Evolutionary conservation across 192 early-diverging fungal genomes (phyloP), one percentile per base, ranked within the genome.

Genomic region (Backusella macrospora): DNA sequence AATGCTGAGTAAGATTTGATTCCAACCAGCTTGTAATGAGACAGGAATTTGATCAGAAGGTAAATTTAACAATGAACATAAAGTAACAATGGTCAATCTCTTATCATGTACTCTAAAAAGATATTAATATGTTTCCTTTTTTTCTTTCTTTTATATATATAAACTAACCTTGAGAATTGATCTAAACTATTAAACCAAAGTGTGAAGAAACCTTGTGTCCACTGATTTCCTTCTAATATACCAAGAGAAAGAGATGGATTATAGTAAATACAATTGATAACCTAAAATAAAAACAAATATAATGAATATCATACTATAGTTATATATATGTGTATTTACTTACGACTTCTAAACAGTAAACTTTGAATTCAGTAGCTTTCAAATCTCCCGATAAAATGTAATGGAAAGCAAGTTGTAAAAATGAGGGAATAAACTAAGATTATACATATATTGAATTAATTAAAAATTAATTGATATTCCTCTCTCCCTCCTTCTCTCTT

Each of bases 241-340:
- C 78, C 81, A 52, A 98, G 78, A 0, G 95, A 87, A 42, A 90
- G 81, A 4, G 80, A 49, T 6, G 96, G 94, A 77, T 96, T 97
- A 85, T 98, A 98, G 79, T 92, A 92, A 42, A 98, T 55, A 34
- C 87, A 86, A 73, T 97, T 97, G 77, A 98, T 84, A 37, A 95
- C 85, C 49, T 81, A 39, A 63, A 26, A 5, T 3, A 8, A 15
- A 42, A 40, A 42, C 5, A 23, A 0, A 40, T n/a, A 40, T n/a
- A 49, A 15, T n/a, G n/a, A 0, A 38, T 42, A 21, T 15, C 1
- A 34, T 65, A 5, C 2, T 37, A 5, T 66, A 2, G 6, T 21
- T 42, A 6, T 10, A 7, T 66, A 14, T 34, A 15, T 6, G 2
- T 7, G n/a, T n/a, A n/a, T n/a, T 1, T 48, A 82, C 74, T 71